Evolutionary conservation across 768 basidiomycete species (phyloP).

Genomic region (Mycena albidolilacea): DNA sequence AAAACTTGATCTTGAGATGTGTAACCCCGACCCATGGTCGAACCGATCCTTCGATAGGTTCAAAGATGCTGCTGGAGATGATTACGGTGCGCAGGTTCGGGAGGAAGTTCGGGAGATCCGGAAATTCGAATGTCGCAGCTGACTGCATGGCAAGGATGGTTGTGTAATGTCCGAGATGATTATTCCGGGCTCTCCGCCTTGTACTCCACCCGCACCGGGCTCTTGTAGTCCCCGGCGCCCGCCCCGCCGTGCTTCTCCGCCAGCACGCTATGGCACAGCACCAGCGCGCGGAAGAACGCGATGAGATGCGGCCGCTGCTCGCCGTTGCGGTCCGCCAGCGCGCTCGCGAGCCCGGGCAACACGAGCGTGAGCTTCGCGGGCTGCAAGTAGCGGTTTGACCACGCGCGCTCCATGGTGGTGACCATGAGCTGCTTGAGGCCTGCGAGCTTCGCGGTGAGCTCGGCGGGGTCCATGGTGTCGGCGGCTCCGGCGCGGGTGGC

Average conservation of each 20-base stretch:
- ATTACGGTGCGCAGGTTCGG: too few relatives aligned
- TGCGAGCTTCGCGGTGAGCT: conserved; percentile 77
- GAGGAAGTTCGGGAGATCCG: too few relatives aligned
- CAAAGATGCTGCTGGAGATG: too few relatives aligned
- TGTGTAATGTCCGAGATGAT: too few relatives aligned
- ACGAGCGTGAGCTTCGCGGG: conserved; percentile 88
- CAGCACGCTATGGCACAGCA: conserved; percentile 93
- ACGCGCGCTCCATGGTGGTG: conserved; percentile 76
- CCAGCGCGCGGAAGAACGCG: conserved; percentile 95
- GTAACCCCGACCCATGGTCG: too few relatives aligned
- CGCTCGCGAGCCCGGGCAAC: conserved; percentile 86
- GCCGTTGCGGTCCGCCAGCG: conserved; percentile 73
- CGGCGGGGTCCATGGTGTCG: conserved; percentile 76
- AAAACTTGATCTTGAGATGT: too few relatives aligned
- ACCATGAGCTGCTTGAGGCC: conserved; percentile 85
- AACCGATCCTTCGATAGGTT: too few relatives aligned
- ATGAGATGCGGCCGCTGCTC: conserved; percentile 78
- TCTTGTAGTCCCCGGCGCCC: conserved; percentile 43
- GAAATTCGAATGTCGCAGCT: too few relatives aligned
- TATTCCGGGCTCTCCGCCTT: conserved; percentile 98
- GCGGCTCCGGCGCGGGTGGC: conserved; percentile 85
- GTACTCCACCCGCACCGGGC: conserved; percentile 81
- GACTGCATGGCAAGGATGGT: too few relatives aligned
- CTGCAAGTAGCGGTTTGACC: conserved; percentile 92
- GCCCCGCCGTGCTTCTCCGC: conserved; percentile 62